phyloP scores from a whole-genome alignment of 2,329 filamentous ascomycete species.

The Xylaria polymorpha region DNA sequence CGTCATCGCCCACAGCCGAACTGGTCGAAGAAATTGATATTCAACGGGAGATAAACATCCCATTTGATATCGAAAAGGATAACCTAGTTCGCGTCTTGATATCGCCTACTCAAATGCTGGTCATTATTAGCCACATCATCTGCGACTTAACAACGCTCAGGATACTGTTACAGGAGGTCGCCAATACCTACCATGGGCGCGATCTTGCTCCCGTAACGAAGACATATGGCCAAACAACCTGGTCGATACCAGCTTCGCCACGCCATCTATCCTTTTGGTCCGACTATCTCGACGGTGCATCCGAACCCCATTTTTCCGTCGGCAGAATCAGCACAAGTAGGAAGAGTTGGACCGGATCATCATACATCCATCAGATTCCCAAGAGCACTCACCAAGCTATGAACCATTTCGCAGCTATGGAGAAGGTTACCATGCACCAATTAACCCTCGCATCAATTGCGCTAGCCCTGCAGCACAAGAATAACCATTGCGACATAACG shows the following conservation, averaged over 20 bases:
- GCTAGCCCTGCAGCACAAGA: conserved; percentile 1
- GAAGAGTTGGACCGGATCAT: not conserved
- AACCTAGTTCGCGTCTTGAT: conserved; percentile 7
- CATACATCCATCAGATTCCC: not conserved
- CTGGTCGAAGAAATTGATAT: not conserved
- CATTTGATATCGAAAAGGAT: conserved; percentile 1
- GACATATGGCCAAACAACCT: conserved; percentile 10
- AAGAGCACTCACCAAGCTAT: not conserved
- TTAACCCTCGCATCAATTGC: conserved; percentile 1
- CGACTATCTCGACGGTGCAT: not conserved
- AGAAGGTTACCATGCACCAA: conserved; percentile 17
- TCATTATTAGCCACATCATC: conserved; percentile 26
- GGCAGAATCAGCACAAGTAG: not conserved
- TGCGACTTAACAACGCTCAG: conserved; percentile 20
- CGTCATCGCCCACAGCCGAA: not conserved
- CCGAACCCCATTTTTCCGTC: not conserved
- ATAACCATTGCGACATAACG: conserved; percentile 1
- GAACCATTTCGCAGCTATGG: not conserved
- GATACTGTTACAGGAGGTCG: conserved; percentile 3
- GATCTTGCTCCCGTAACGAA: not conserved
- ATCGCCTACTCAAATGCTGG: not conserved
- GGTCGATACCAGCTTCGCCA: not conserved
- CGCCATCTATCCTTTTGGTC: conserved; percentile 8
- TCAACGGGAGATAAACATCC: not conserved
- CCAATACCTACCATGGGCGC: not conserved